Base-by-base conservation (phyloP, 2,329 filamentous ascomycete species). In the Sporothrix sp. region DNA sequence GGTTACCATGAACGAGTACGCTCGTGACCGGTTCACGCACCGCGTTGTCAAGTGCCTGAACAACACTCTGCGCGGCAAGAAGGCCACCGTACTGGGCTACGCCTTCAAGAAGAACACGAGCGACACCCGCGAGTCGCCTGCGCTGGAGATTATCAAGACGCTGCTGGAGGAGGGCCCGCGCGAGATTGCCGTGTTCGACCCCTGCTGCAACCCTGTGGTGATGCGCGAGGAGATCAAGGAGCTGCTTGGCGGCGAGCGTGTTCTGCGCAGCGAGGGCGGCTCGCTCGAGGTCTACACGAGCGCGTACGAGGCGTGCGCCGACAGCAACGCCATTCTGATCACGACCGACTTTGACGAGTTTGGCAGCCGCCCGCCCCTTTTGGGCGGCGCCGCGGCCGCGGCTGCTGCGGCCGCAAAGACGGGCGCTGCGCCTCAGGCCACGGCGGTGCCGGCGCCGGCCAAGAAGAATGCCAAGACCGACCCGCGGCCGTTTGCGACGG, bases 31-130 rank as follows among this genome's bases (percentile, higher is more conserved):
- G 25, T 88, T 88, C 66, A 76, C 77, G 7, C 72, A 75, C 56
- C 75, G 79, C 44, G 77, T 89, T 38, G 76, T 87, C 58, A 72
- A 72, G 53, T 77, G 76, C 50, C 72, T 89, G 47, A 81, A 73
- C 66, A 81, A 82, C 61, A 85, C 81, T 9, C 69, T 88, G 6
- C 71, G 73, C 3, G 76, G 77, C 53, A 87, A 87, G 70, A 87
- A 85, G 66, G 69, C 89, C 13, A 75, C 82, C 3, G 70, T 90
- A 2, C 73, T 90, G 6, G 86, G 86, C 4, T 89, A 83, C 58
- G 82, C 85, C 8, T 90, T 87, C 69, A 90, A 91, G 72, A 85
- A 86, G 66, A 78, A 87, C 63, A 90, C 85, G 0, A 79, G 77
- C 20, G 85, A 90, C 62, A 85, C 83, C 5, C 75, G 85, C 33